Evolutionary conservation across 2,329 filamentous ascomycete species (phyloP).

Genomic region (Aspergillus uvarum): DNA sequence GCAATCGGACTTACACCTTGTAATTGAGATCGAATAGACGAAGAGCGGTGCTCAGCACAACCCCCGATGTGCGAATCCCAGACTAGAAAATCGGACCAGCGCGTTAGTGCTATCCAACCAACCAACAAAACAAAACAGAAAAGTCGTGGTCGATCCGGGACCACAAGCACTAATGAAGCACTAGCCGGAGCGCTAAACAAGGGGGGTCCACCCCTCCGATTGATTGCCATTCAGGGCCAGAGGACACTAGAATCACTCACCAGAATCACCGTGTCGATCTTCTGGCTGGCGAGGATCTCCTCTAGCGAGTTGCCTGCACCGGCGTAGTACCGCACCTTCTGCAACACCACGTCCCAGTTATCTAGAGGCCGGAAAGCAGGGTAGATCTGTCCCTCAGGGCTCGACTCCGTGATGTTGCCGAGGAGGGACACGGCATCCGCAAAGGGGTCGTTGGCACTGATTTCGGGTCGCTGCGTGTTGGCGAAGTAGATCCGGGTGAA

Average conservation of each 20-base stretch:
- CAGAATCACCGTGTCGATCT: slow-evolving; percentile 3
- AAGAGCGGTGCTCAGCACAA: slow-evolving; percentile 6
- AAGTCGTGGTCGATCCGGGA: too few species aligned
- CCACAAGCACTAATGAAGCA: too few species aligned
- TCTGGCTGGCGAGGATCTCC: slow-evolving; percentile 2
- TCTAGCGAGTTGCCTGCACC: slow-evolving; percentile 9
- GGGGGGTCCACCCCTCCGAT: too few species aligned
- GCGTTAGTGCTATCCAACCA: too few species aligned
- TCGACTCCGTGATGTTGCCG: slow-evolving; percentile 5
- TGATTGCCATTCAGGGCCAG: too few species aligned
- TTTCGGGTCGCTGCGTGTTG: not conserved
- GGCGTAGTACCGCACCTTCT: slow-evolving; percentile 7
- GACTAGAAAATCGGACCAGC: not conserved
- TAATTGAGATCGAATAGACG: slow-evolving; percentile 11
- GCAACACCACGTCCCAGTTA: slow-evolving; percentile 4
- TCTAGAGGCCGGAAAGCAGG: not conserved
- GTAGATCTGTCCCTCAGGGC: not conserved
- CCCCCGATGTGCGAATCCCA: slow-evolving; percentile 8
- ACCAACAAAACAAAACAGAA: too few species aligned
- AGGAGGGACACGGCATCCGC: not conserved
- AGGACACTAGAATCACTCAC: not conserved
- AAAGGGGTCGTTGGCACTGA: not conserved
- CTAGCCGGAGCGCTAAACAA: too few species aligned
- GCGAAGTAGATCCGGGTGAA: slow-evolving; percentile 10
- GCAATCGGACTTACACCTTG: slow-evolving; percentile 1